A percentile compares a stretch with the other conserved stretches of the same genome.
Conservation (phyloP, 345 rosid species). For the Zanthoxylum bungeanum region DNA sequence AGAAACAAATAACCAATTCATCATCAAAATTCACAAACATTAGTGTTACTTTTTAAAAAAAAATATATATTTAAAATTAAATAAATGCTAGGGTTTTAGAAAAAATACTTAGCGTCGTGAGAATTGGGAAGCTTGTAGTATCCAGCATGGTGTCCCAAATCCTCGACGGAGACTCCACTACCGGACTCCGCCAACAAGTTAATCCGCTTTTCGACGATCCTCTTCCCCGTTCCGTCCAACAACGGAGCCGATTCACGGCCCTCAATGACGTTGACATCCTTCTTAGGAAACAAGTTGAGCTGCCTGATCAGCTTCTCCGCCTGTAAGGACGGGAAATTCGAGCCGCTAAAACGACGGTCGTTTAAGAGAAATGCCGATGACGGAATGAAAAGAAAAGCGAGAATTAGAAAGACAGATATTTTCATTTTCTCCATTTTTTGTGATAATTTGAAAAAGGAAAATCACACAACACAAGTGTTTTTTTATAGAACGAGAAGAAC, state of each 20-base stretch:
- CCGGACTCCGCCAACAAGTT: slow-evolving; percentile 24
- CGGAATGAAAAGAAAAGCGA: slow-evolving; percentile 18
- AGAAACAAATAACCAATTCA: background rate
- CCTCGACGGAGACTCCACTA: slow-evolving; percentile 44
- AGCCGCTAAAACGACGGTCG: slow-evolving; percentile 35
- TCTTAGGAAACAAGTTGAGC: slow-evolving; percentile 79
- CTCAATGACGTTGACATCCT: slow-evolving; percentile 55
- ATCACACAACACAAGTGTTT: background rate
- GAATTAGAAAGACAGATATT: slow-evolving; percentile 14
- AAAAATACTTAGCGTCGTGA: slow-evolving; percentile 66
- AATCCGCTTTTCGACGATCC: slow-evolving; percentile 65
- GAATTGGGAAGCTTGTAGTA: slow-evolving; percentile 77
- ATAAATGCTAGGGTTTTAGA: background rate
- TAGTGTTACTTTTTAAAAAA: background rate
- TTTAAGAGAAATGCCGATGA: slow-evolving; percentile 26
- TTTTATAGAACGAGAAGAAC: background rate
- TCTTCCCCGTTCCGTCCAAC: slow-evolving; percentile 10
- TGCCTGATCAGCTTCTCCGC: slow-evolving; percentile 78
- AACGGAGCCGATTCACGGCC: slow-evolving; percentile 13
- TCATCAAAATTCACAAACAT: background rate
- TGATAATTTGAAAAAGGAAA: background rate
- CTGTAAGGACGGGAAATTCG: slow-evolving; percentile 59
- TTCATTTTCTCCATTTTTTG: slow-evolving; percentile 38
- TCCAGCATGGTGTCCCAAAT: slow-evolving; percentile 96
- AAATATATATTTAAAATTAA: background rate